Evolutionary conservation across 2,329 filamentous ascomycete species (phyloP).

Genomic region (Nigrograna mackinnonii): DNA sequence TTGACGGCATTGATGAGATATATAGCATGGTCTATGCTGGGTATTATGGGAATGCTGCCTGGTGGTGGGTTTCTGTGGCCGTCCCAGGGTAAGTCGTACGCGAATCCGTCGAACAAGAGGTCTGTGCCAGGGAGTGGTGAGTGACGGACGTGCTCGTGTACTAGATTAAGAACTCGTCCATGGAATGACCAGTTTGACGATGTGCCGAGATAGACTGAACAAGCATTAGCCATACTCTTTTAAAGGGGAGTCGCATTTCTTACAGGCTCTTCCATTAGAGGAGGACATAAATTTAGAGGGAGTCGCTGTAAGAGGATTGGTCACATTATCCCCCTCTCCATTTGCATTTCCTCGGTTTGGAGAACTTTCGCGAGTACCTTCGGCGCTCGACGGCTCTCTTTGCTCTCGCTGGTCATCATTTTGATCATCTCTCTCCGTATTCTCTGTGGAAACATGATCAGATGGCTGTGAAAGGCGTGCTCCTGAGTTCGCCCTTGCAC

Average conservation of each 20-base stretch:
- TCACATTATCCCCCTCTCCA: not conserved
- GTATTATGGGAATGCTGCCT: conserved; percentile 45
- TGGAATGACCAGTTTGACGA: conserved; percentile 63
- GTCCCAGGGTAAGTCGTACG: conserved; percentile 59
- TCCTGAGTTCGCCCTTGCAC: not conserved
- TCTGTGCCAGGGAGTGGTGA: conserved; percentile 47
- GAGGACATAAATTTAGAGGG: not conserved
- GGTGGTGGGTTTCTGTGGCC: conserved; percentile 36
- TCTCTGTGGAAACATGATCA: too few relatives aligned
- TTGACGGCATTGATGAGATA: conserved; percentile 61
- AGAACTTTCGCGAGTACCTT: not conserved
- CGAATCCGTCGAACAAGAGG: conserved; percentile 55
- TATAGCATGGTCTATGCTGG: conserved; percentile 55
- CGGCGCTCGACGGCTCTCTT: not conserved
- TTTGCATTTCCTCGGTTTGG: not conserved
- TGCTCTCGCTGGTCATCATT: not conserved
- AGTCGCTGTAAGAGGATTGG: not conserved
- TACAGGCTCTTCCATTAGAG: not conserved
- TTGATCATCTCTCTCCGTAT: not conserved
- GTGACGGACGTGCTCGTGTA: conserved; percentile 51
- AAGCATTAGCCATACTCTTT: too few relatives aligned
- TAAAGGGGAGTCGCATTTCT: not conserved
- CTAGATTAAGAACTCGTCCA: conserved; percentile 53
- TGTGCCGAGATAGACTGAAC: conserved; percentile 55
- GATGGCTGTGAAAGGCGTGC: too few relatives aligned